Evolutionary conservation across 179 eudicot genomes (phyloP).

Genomic region (Beta corolliflora): DNA sequence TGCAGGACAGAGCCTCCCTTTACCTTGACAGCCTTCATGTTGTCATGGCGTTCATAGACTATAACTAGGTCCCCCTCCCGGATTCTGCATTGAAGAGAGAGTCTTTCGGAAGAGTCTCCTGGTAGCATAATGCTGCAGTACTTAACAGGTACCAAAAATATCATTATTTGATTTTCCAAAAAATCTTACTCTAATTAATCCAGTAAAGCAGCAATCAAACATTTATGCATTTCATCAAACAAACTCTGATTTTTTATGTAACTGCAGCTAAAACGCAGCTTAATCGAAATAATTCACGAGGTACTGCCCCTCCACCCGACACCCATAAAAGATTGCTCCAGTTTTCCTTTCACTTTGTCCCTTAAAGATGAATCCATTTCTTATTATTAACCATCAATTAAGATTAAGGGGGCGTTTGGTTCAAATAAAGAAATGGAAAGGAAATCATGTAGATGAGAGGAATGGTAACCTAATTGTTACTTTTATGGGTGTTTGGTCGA

Average conservation of each 20-base stretch:
- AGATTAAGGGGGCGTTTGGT: too few species aligned
- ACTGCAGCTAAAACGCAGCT: neutral
- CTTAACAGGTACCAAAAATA: neutral
- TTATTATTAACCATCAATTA: too few species aligned
- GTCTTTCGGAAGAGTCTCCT: slow-evolving; percentile 43
- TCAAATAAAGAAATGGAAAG: too few species aligned
- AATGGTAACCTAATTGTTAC: too few species aligned
- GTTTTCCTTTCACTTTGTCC: too few species aligned
- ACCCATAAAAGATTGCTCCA: too few species aligned
- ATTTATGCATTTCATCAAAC: neutral
- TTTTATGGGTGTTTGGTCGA: too few species aligned
- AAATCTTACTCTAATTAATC: neutral
- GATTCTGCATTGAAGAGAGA: slow-evolving; percentile 59
- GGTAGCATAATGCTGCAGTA: slow-evolving; percentile 42
- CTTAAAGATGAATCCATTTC: too few species aligned
- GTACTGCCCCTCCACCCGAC: too few species aligned
- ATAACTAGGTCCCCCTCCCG: slow-evolving; percentile 73
- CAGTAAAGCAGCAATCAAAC: neutral
- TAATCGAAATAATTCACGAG: neutral
- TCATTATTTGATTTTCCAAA: neutral
- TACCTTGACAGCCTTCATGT: slow-evolving; percentile 79
- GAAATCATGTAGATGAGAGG: too few species aligned
- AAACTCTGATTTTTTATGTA: neutral
- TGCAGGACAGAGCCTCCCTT: slow-evolving; percentile 52
- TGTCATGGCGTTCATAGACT: slow-evolving; percentile 77